These are phyloP conservation scores for Gyromitra esculenta DNA, from an alignment of 2,329 filamentous ascomycete species.

Conservation along the genomic window DNA sequence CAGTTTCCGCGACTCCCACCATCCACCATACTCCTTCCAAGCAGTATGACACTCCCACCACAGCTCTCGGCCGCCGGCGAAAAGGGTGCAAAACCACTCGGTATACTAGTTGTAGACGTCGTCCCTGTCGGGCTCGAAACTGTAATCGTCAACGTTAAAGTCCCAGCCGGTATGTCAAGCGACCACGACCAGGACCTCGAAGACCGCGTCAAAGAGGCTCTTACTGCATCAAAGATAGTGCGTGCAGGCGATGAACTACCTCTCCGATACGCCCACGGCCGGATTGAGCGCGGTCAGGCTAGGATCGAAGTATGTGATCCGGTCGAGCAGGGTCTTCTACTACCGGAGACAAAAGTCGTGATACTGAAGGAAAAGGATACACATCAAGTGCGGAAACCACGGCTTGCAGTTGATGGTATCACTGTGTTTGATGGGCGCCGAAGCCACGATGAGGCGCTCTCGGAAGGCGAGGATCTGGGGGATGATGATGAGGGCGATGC, in stretches of 20 bases:
- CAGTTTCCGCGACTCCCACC: conserved; percentile 72
- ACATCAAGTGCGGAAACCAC: conserved; percentile 72
- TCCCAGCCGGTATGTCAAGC: conserved; percentile 77
- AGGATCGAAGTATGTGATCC: conserved; percentile 94
- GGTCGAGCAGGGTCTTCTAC: conserved; percentile 84
- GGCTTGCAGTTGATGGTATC: conserved; percentile 60
- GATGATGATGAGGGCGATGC: conserved; percentile 62
- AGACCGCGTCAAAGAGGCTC: conserved; percentile 74
- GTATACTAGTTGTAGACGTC: conserved; percentile 84
- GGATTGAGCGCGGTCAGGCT: conserved; percentile 64
- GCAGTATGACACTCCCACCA: conserved; percentile 62
- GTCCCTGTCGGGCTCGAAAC: conserved; percentile 82
- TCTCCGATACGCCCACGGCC: conserved; percentile 71
- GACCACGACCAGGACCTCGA: conserved; percentile 67
- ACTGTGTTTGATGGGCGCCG: conserved; percentile 51
- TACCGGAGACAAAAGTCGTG: conserved; percentile 82
- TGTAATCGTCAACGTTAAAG: conserved; percentile 87
- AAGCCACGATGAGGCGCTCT: conserved; percentile 33
- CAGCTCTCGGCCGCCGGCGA: conserved; percentile 67
- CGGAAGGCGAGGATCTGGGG: conserved; percentile 66
- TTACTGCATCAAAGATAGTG: conserved; percentile 77
- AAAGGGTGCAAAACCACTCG: conserved; percentile 63
- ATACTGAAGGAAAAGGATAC: conserved; percentile 63
- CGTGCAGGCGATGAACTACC: conserved; percentile 83
- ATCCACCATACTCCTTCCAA: conserved; percentile 78